Base-by-base conservation (phyloP, 2,329 filamentous ascomycete genomes). In the Diplodia intermedia region DNA sequence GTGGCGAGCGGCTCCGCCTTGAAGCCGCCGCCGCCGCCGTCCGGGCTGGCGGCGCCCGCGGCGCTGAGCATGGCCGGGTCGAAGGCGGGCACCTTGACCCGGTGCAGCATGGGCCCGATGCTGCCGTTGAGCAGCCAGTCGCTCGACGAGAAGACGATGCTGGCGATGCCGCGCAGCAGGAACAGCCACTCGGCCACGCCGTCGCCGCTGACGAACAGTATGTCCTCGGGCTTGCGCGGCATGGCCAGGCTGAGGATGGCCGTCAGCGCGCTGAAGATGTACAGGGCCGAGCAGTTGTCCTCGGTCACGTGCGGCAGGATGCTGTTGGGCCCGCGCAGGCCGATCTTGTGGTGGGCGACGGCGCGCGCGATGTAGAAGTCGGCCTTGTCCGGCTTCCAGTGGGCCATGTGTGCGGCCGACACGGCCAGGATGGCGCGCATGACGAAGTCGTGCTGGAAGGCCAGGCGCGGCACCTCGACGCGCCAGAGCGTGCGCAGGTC, bases 401-500 rank as follows among this genome's bases (percentile, higher is more conserved):
- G 78, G 29, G 78, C 79, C 20, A 83, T 70, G 67, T 84, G 82
- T 18, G 83, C 73, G 5, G 82, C 81, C 8, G 81, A 77, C 15
- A 84, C 71, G 14, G 82, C 81, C 6, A 83, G 74, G 18, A 83
- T 73, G 47, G 77, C 78, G 67, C 83, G 79, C 15, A 84, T 73
- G 29, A 84, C 74, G 56, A 81, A 84, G 4, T 79, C 75, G 70
- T 80, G 78, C 9, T 79, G 75, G 60, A 82, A 79, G 1, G 80
- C 80, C 33, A 79, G 70, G 26, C 76, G 72, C 43, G 75, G 71
- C 18, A 80, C 68, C 50, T 70, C 67, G 11, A 69, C 71, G 12
- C 71, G 68, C 56, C 69, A 74, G 4, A 77, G 68, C 2, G 67
- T 71, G 54, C 73, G 70, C 6, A 71, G 70, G 3, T 71, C 71